Percentiles rank a stretch among this genome's conserved stretches.
These are phyloP conservation scores for Jacaranda copaia DNA, from an alignment of 257 asterid genomes.

Conservation along the genomic window DNA sequence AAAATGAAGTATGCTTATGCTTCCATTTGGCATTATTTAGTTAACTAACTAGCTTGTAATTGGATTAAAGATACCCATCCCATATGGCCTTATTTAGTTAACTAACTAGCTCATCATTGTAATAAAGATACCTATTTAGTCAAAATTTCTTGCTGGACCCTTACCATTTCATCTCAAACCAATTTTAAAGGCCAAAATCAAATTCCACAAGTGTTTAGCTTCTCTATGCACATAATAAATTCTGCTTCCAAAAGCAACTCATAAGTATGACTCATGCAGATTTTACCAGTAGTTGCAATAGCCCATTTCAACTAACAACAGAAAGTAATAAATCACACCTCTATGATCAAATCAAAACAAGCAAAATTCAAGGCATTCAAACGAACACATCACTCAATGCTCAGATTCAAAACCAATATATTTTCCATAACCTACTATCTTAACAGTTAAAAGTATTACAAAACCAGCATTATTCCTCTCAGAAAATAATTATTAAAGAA, in stretches of 20 bases:
- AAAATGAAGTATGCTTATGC: constrained; percentile 25
- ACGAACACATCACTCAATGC: constrained; percentile 35
- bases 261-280: constrained; percentile 12
- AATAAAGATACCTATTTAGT: constrained; percentile 23
- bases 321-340: constrained; percentile 25
- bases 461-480: constrained; percentile 34
- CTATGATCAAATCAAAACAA: constrained; percentile 36
- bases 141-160: background rate
- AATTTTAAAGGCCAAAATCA: constrained; percentile 19
- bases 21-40: constrained; percentile 24
- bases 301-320: constrained; percentile 29
- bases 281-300: constrained; percentile 19
- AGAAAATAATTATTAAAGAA: constrained; percentile 26
- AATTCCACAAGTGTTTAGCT: constrained; percentile 25
- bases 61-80: constrained; percentile 4
- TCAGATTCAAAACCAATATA: constrained; percentile 44
- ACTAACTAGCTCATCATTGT: constrained; percentile 23
- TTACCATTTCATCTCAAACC: constrained; percentile 31
- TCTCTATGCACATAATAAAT: constrained; percentile 32
- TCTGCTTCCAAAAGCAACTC: constrained; percentile 25
- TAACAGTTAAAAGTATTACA: constrained; percentile 33
- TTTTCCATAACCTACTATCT: constrained; percentile 41
- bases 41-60: constrained; percentile 21
- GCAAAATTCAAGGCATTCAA: constrained; percentile 15
- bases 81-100: constrained; percentile 19